These are phyloP conservation scores for Epichloe sibirici DNA, from an alignment of 2,329 filamentous ascomycete genomes.

Conservation along the genomic window DNA sequence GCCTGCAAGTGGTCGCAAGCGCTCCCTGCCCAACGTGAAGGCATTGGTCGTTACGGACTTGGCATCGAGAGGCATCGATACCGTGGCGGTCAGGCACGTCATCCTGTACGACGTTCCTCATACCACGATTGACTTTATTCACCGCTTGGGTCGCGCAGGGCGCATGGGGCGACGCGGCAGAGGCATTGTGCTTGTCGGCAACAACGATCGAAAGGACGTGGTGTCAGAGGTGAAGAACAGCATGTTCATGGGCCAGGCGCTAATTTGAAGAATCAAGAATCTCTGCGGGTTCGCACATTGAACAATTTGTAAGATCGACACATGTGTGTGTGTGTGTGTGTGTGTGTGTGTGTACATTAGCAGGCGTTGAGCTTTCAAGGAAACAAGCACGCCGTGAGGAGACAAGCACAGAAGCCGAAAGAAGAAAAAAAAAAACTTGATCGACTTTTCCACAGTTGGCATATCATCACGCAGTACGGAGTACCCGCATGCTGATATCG, in stretches of 20 bases:
- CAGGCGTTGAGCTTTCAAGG: not conserved
- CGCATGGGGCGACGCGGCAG: conserved; percentile 85
- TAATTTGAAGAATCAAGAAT: conserved; percentile 41
- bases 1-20: conserved; percentile 22
- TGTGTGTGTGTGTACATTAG: conserved; percentile 5
- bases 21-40: conserved; percentile 62
- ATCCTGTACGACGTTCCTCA: conserved; percentile 96
- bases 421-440: too few relatives aligned
- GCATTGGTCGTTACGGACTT: conserved; percentile 92
- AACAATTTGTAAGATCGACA: conserved; percentile 35
- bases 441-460: too few relatives aligned
- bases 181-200: conserved; percentile 82
- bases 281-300: too few relatives aligned
- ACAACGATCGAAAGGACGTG: conserved; percentile 77
- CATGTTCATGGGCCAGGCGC: conserved; percentile 70
- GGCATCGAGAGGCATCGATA: conserved; percentile 88
- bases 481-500: too few relatives aligned
- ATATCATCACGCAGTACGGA: too few relatives aligned
- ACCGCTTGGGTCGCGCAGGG: conserved; percentile 81
- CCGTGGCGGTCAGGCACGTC: conserved; percentile 78
- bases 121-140: conserved; percentile 95
- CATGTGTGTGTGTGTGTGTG: conserved; percentile 1
- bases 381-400: not conserved
- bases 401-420: not conserved
- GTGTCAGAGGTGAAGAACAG: conserved; percentile 85